These are phyloP conservation scores for Andrographis paniculata DNA, from an alignment of 305 asterid species.

Conservation along the genomic window DNA sequence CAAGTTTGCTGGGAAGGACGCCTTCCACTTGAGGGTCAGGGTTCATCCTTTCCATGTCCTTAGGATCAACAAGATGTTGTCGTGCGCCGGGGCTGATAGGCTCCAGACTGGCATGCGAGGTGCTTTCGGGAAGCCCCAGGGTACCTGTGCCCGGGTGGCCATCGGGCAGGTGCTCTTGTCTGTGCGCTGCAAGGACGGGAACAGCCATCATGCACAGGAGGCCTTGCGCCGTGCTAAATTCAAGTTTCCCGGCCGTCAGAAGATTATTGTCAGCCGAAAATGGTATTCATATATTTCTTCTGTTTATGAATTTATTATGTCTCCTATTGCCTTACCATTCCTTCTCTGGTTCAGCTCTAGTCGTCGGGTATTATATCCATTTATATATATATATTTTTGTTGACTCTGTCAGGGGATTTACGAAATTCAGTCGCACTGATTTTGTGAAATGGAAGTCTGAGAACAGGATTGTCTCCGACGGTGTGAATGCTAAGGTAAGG, in stretches of 20 bases:
- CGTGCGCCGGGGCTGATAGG: background rate
- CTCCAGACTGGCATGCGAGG: no score
- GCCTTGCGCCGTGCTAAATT: constrained; percentile 1
- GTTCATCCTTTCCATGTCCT: constrained; percentile 1
- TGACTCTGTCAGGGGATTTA: constrained; percentile 2
- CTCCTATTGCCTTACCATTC: no score
- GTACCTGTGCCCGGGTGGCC: no score
- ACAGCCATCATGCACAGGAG: background rate
- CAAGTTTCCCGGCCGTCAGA: background rate
- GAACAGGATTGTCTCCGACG: background rate
- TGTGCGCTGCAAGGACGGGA: background rate
- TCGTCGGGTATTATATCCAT: background rate
- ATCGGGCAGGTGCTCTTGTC: no score
- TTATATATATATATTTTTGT: no score
- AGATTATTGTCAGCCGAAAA: background rate
- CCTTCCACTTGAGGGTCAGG: no score
- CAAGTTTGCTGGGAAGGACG: no score
- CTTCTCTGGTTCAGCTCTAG: no score
- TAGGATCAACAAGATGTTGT: background rate
- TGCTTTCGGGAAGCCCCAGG: no score
- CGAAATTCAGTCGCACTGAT: background rate
- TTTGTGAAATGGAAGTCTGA: background rate
- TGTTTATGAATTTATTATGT: no score
- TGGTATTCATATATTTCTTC: background rate
- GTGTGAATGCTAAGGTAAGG: background rate